These are phyloP conservation scores for Scytalidium lignicola DNA, from an alignment of 2,329 filamentous ascomycete species.

Conservation along the genomic window DNA sequence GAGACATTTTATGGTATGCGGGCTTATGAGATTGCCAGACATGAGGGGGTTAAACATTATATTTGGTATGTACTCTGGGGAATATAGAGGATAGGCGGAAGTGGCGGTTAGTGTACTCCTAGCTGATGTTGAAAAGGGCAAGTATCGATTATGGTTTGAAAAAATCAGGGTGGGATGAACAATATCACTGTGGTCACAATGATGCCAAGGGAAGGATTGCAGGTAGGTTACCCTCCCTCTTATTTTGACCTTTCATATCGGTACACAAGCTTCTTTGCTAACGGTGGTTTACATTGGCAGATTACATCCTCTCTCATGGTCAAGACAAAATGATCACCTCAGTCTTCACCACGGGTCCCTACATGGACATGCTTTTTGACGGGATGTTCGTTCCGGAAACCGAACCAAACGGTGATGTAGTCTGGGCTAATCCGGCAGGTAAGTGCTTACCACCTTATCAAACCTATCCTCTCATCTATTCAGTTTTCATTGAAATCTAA, in stretches of 20 bases:
- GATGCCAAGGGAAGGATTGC: no score
- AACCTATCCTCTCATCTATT: no score
- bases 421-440: conserved; percentile 7
- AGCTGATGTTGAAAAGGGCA: not conserved
- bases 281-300: conserved; percentile 11
- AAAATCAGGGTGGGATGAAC: conserved; percentile 11
- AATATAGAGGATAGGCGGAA: no score
- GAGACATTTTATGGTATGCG: conserved; percentile 18
- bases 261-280: not conserved
- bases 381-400: conserved; percentile 1
- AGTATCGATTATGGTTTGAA: conserved; percentile 14
- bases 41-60: conserved; percentile 15
- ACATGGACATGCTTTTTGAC: conserved; percentile 13
- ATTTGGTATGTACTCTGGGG: conserved; percentile 6
- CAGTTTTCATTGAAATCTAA: no score
- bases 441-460: not conserved
- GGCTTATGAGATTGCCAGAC: conserved; percentile 18
- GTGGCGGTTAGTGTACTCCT: no score
- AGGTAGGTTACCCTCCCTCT: no score
- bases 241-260: no score
- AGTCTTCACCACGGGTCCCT: conserved; percentile 13
- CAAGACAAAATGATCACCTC: conserved; percentile 14
- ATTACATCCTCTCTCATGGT: conserved; percentile 13
- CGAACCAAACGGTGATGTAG: conserved; percentile 1
- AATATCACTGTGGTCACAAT: conserved; percentile 15